Conservation (phyloP, 805 yeast species). For the Candida qinlingensis region DNA sequence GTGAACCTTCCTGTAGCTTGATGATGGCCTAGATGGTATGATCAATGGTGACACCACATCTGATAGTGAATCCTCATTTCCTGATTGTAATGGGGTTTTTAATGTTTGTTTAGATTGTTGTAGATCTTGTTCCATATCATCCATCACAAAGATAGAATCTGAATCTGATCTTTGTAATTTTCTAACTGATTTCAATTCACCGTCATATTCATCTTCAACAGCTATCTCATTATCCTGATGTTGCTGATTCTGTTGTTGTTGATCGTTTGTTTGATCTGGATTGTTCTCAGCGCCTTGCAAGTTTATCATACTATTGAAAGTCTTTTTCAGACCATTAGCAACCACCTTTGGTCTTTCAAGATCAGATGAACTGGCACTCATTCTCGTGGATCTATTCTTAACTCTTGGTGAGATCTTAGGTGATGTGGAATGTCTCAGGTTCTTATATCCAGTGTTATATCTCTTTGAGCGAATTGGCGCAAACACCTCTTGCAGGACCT, state of each 20-base stretch:
- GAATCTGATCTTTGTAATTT: constrained; percentile 13
- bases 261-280: background rate
- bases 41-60: constrained; percentile 19
- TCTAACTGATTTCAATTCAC: background rate
- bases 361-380: constrained; percentile 23
- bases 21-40: constrained; percentile 11
- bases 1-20: constrained; percentile 34
- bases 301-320: background rate
- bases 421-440: constrained; percentile 15
- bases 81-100: background rate
- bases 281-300: background rate
- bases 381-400: constrained; percentile 12
- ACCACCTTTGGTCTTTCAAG: constrained; percentile 17
- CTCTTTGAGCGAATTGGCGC: constrained; percentile 33
- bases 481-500: constrained; percentile 69
- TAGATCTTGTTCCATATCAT: constrained; percentile 26
- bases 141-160: constrained; percentile 41
- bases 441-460: constrained; percentile 1
- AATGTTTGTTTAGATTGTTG: background rate
- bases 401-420: constrained; percentile 10
- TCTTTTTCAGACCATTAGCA: background rate
- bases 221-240: background rate
- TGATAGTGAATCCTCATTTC: constrained; percentile 7
- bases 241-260: constrained; percentile 3
- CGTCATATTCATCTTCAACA: background rate